Base-by-base conservation (phyloP, 2,329 filamentous ascomycete genomes). In the Davidsoniella australis region DNA sequence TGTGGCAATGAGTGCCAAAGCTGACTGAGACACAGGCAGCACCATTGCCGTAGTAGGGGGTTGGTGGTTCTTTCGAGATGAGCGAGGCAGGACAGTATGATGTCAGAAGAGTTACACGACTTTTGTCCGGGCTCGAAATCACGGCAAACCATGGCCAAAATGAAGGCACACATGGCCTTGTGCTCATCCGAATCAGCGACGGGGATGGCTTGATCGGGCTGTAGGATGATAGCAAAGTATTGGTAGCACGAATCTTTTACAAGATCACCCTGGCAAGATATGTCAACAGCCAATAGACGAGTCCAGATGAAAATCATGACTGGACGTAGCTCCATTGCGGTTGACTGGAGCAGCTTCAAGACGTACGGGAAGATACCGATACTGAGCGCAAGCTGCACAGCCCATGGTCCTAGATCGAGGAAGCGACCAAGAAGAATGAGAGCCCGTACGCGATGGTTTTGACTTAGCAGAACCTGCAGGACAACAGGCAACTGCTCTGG, bases 301-400 rank as follows among this genome's bases (percentile, higher is more conserved):
- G 91, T 88, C 91, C 91, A 98, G 55, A 98, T 98, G 63, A 96
- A 98, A 4, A 98, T 88, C 91, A 98, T 96, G 53, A 96, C 88
- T 0, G 91, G 89, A 60, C 96, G 96, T 54, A 98, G 68, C 63
- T 98, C 91, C 43, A 86, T 76, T 0, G 91, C 91, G 43, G 93
- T 89, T 4, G 91, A 96, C 62, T 98, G 91, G 16, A 98, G 69
- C 23, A 98, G 71, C 65, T 98, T 98, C 33, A 98, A 69, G n/a
- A 98, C 91, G 60, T 98, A 98, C 0, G 91, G 91, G 63, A 98
- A 98, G 54, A 98, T 98, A 20, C 91, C 91, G 54, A 98, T 98
- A 63, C 88, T 95, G 14, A 98, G 72, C 14, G 91, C 91, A 39
- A 98, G 76, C 62, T 96, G 91, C n/a, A 98, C 91, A 26, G 91